These are phyloP conservation scores for Citrullus amarus DNA, from an alignment of 306 rosid genomes.

Conservation along the genomic window DNA sequence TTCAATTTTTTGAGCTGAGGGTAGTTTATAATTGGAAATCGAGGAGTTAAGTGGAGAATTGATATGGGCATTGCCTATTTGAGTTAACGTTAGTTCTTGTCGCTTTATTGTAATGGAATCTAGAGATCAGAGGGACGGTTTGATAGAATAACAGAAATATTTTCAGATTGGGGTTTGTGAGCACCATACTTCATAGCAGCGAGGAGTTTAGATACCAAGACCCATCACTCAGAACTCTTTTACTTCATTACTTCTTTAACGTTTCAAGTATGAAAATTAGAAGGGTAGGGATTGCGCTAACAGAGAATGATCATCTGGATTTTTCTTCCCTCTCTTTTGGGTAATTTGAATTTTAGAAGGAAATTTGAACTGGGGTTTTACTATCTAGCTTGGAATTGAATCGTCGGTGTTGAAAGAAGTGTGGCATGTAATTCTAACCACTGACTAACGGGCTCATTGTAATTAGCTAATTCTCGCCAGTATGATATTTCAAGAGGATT, in stretches of 20 bases:
- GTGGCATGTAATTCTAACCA: not conserved
- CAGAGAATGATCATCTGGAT: not conserved
- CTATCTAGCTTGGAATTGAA: not conserved
- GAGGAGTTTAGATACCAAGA: not conserved
- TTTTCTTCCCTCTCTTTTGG: not conserved
- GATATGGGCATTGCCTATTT: not conserved
- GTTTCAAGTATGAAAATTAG: not conserved
- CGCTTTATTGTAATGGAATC: not conserved
- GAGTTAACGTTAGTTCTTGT: not conserved
- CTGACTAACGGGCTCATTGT: not conserved
- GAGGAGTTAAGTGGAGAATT: conserved; percentile 9
- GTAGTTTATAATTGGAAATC: not conserved
- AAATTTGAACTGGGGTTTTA: not conserved
- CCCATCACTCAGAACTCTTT: not conserved
- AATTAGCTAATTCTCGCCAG: not conserved
- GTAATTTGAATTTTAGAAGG: not conserved
- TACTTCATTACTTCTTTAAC: not conserved
- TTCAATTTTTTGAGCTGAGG: not conserved
- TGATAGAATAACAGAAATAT: not conserved
- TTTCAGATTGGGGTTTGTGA: conserved; percentile 3
- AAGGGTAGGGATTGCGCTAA: not conserved
- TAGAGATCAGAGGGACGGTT: not conserved
- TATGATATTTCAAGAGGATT: not conserved
- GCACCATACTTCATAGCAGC: not conserved
- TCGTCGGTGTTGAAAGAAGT: not conserved